Base-by-base conservation (phyloP, 176 grass and related monocot genomes). In the Phyllostachys edulis region DNA sequence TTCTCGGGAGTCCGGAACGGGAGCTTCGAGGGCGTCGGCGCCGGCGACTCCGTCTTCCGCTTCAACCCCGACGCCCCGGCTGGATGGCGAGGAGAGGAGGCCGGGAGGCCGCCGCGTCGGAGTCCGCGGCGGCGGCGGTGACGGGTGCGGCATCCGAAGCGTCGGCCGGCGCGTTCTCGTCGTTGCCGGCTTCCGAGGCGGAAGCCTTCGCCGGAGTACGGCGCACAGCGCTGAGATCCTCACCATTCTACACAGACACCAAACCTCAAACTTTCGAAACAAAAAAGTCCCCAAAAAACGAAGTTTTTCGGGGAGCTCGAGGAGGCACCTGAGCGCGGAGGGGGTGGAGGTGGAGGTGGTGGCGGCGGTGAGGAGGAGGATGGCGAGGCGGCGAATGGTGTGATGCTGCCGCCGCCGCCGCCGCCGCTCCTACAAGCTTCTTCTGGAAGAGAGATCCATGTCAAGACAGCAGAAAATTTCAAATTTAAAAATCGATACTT, bases 1-100 rank as follows among this genome's bases (percentile, higher is more conserved):
- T 95, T 98, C 26, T 98, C 96, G 18, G 96, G 96, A 1, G 96
- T 98, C 71, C 87, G 89, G 76, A 98, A 92, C 52, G 76, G 82
- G 63, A 80, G 61, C 69, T 85, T 94, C 21, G 91, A 93, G 11
- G 91, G 92, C 52, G 89, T 91, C 18, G 87, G 90, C 44, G 79
- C 80, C 38, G 79, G 61, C 17, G 88, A 76, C 61, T 95, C 96
- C 8, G 85, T 17, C 86, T 98, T 98, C 82, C 93, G 82, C 83
- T 87, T 95, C 61, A 90, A 13, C 1, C 89, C 84, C 4, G 79
- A 87, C 38, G 73, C 18, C 26, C 32, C 18, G 52, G 84, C 80
- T 90, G 89, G 75, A 90, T 90, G 42, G 84, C 61, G 61, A 90
- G 75, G 23, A 87, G 89, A 1, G 89, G 89, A 4, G 89, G 80